Conservation (phyloP, 768 basidiomycete genomes). For the Leccinum variicolor region DNA sequence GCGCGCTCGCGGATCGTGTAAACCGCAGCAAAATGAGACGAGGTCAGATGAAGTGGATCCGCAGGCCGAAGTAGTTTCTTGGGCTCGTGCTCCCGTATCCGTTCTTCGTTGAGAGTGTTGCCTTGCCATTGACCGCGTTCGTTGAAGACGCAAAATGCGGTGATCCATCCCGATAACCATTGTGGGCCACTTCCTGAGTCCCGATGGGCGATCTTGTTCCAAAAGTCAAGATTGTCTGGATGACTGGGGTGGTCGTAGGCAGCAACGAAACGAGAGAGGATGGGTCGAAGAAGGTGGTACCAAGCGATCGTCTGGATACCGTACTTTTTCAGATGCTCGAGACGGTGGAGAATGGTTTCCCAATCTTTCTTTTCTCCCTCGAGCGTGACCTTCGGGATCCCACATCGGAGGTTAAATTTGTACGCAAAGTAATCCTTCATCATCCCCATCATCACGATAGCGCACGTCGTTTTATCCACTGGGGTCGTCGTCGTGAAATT, state of each 20-base stretch:
- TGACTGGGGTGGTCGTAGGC: slow-evolving; percentile 34
- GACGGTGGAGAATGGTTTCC: slow-evolving; percentile 31
- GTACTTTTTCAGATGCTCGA: slow-evolving; percentile 39
- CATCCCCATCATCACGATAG: slow-evolving; percentile 42
- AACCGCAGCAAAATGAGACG: slow-evolving; percentile 25
- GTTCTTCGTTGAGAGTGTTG: slow-evolving; percentile 27
- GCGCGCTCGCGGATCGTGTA: slow-evolving; percentile 21
- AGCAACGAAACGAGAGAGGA: slow-evolving; percentile 35
- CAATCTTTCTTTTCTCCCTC: slow-evolving; percentile 41
- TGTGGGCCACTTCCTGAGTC: slow-evolving; percentile 27
- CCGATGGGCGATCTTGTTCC: slow-evolving; percentile 34
- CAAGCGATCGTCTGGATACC: slow-evolving; percentile 37
- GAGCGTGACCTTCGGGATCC: slow-evolving; percentile 45
- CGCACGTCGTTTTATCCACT: slow-evolving; percentile 35
- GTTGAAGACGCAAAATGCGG: slow-evolving; percentile 35
- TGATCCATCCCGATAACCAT: slow-evolving; percentile 40
- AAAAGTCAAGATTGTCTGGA: slow-evolving; percentile 34
- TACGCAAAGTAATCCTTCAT: slow-evolving; percentile 41
- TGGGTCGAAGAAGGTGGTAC: slow-evolving; percentile 38
- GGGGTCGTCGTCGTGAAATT: slow-evolving; percentile 43
- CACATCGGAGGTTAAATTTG: slow-evolving; percentile 31
- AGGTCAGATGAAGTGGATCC: slow-evolving; percentile 21
- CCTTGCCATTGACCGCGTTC: slow-evolving; percentile 33
- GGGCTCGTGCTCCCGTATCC: slow-evolving; percentile 26
- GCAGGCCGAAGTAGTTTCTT: slow-evolving; percentile 31